phyloP scores from a whole-genome alignment of 345 rosid genomes.

The Salix exigua region DNA sequence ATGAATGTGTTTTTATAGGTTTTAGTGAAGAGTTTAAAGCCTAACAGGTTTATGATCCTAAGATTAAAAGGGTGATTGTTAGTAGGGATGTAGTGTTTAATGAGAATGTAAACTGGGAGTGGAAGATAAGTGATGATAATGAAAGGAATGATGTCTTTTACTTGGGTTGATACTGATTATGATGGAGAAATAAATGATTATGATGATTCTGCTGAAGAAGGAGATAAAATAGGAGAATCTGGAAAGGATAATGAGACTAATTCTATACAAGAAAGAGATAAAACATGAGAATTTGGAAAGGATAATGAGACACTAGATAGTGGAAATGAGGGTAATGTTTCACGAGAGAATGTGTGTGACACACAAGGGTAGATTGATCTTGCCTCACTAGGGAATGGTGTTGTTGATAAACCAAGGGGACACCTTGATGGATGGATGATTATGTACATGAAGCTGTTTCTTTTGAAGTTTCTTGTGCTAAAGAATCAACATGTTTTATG shows the following conservation, averaged over 20 bases:
- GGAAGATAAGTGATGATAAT: background rate
- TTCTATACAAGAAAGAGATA: too few relatives aligned
- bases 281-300: too few relatives aligned
- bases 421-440: background rate
- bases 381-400: background rate
- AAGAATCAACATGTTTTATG: too few relatives aligned
- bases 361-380: too few relatives aligned
- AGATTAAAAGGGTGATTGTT: background rate
- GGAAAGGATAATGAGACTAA: too few relatives aligned
- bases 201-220: background rate
- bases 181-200: background rate
- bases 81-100: background rate
- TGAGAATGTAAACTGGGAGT: background rate
- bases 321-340: too few relatives aligned
- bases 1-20: background rate
- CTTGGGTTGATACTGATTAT: background rate
- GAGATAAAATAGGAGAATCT: too few relatives aligned
- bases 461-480: too few relatives aligned
- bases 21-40: background rate
- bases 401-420: too few relatives aligned
- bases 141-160: background rate
- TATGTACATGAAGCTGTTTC: background rate
- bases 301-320: too few relatives aligned
- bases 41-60: background rate
- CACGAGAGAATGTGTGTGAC: too few relatives aligned